Conservation (phyloP, 2,329 filamentous ascomycete species). For the Mycosphaerelloides madeirae region DNA sequence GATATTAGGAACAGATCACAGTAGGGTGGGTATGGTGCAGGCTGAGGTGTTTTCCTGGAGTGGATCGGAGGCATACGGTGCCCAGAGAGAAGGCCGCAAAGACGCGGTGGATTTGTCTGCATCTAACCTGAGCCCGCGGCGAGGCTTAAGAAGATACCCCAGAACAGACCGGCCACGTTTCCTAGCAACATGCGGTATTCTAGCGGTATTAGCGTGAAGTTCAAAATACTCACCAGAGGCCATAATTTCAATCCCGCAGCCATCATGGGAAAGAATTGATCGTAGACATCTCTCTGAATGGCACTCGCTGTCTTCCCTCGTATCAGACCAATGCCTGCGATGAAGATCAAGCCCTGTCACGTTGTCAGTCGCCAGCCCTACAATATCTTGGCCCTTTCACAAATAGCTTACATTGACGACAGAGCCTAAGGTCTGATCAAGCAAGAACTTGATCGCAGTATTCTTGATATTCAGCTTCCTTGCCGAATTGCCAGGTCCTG, state of each 20-base stretch:
- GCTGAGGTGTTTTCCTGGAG: too few relatives aligned
- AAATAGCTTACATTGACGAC: conserved; percentile 46
- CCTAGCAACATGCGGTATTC: conserved; percentile 66
- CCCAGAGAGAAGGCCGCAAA: background rate
- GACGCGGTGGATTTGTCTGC: background rate
- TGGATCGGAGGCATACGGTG: conserved; percentile 1
- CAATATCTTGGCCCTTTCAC: background rate
- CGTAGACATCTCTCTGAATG: conserved; percentile 19
- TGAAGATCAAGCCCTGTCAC: conserved; percentile 54
- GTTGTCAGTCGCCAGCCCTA: background rate
- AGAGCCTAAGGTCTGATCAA: conserved; percentile 67
- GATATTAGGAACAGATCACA: too few relatives aligned
- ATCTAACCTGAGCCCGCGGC: conserved; percentile 32
- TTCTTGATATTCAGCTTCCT: conserved; percentile 53
- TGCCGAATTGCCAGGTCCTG: conserved; percentile 6
- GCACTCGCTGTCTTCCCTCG: conserved; percentile 30
- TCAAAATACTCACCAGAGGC: conserved; percentile 64
- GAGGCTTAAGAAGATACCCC: conserved; percentile 72
- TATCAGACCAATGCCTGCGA: conserved; percentile 56
- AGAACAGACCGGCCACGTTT: conserved; percentile 65
- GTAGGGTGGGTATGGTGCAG: too few relatives aligned
- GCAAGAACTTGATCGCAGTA: conserved; percentile 60
- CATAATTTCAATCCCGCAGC: conserved; percentile 68
- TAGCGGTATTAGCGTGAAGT: conserved; percentile 68
- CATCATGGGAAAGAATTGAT: conserved; percentile 49